phyloP scores from a whole-genome alignment of 495 filamentous ascomycete species.

The Hyaloscypha finlandica region DNA sequence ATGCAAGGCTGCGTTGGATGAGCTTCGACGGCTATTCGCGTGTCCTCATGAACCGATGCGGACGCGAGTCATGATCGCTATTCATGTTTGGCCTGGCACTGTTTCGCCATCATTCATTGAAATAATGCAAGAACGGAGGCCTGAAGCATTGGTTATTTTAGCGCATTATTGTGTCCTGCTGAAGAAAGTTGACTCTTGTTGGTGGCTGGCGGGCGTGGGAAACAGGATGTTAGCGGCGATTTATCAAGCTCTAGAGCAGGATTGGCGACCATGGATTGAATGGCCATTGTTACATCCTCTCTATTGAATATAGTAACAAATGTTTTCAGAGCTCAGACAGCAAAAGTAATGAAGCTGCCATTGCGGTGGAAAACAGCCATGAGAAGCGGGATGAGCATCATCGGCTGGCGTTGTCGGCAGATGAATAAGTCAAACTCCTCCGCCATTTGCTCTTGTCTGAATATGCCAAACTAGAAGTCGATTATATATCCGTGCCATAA shows the following conservation, averaged over 20 bases:
- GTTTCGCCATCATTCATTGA: slow-evolving; percentile 35
- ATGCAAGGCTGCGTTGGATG: slow-evolving; percentile 15
- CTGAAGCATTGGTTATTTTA: slow-evolving; percentile 42
- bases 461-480: no score
- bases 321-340: no score
- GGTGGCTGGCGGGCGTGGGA: slow-evolving; percentile 40
- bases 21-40: slow-evolving; percentile 25
- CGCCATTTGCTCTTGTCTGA: no score
- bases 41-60: slow-evolving; percentile 25
- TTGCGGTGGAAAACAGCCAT: no score
- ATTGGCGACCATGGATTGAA: slow-evolving; percentile 38
- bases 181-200: slow-evolving; percentile 34
- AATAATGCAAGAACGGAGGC: slow-evolving; percentile 35
- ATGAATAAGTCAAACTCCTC: no score
- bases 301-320: no score
- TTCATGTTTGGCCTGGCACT: slow-evolving; percentile 40
- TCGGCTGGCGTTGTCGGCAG: no score
- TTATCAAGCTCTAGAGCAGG: slow-evolving; percentile 31
- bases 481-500: no score
- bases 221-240: slow-evolving; percentile 39
- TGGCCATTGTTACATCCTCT: slow-evolving; percentile 26
- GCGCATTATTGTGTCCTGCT: slow-evolving; percentile 43
- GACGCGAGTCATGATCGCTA: slow-evolving; percentile 17
- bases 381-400: no score
- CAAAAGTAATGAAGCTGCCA: no score